Evolutionary conservation across 805 yeast genomes (phyloP).

Genomic region (Saccharomycopsis vini): DNA sequence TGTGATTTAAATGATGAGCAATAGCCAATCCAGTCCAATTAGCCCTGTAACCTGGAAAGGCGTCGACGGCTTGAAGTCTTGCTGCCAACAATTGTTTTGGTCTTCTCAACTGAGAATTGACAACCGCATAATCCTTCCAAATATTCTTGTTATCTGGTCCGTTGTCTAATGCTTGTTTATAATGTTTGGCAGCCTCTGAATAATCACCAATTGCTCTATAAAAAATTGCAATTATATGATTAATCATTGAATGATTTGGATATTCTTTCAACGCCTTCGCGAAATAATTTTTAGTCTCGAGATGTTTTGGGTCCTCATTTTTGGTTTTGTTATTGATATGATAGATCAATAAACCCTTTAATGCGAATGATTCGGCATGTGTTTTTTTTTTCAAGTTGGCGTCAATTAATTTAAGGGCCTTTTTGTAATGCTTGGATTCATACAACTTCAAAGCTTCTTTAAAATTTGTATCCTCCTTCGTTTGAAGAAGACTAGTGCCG

Average conservation of each 20-base stretch:
- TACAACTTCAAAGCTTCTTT: constrained; percentile 75
- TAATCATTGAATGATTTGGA: constrained; percentile 56
- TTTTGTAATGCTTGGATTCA: constrained; percentile 80
- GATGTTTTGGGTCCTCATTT: constrained; percentile 34
- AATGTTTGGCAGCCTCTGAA: constrained; percentile 70
- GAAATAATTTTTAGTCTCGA: constrained; percentile 38
- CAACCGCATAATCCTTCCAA: constrained; percentile 68
- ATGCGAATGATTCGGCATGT: constrained; percentile 73
- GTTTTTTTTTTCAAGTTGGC: constrained; percentile 62
- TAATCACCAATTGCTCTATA: constrained; percentile 64
- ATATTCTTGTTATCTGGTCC: constrained; percentile 75
- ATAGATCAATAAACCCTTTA: constrained; percentile 68
- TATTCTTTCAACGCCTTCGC: constrained; percentile 52
- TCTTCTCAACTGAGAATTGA: constrained; percentile 76
- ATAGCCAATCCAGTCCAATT: constrained; percentile 86
- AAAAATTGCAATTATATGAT: constrained; percentile 82
- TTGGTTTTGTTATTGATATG: constrained; percentile 39
- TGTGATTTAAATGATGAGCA: constrained; percentile 70
- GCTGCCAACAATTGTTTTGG: constrained; percentile 52
- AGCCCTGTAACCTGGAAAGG: constrained; percentile 73
- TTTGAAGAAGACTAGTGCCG: constrained; percentile 21
- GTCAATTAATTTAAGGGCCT: constrained; percentile 71
- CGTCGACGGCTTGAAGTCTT: constrained; percentile 60
- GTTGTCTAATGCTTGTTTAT: constrained; percentile 61
- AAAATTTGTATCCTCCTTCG: constrained; percentile 69